phyloP scores from a whole-genome alignment of 2,329 filamentous ascomycete species.

The Curvularia hawaiiensis region DNA sequence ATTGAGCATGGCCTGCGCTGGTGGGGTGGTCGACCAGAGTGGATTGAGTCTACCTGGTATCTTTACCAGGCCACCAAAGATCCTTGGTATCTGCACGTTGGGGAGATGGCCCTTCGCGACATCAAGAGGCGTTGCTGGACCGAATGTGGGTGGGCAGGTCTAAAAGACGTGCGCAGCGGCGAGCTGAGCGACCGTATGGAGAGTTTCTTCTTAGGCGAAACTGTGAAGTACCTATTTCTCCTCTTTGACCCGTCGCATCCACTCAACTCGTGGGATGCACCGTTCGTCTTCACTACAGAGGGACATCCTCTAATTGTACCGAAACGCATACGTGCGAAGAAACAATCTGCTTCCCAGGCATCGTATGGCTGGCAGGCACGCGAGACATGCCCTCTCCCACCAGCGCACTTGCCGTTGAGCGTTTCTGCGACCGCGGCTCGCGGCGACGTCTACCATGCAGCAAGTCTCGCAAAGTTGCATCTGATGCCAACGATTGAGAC shows the following conservation, averaged over 20 bases:
- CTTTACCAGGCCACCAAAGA: slow-evolving; percentile 93
- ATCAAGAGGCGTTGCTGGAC: slow-evolving; percentile 89
- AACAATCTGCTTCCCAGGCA: slow-evolving; percentile 3
- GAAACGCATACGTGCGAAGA: slow-evolving; percentile 37
- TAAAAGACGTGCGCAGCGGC: slow-evolving; percentile 66
- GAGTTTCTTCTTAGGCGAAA: slow-evolving; percentile 97
- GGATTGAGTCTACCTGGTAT: slow-evolving; percentile 96
- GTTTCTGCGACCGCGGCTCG: slow-evolving; percentile 81
- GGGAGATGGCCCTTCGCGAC: slow-evolving; percentile 92
- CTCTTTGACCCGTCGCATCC: slow-evolving; percentile 87
- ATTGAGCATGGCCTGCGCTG: slow-evolving; percentile 88
- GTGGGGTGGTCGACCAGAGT: slow-evolving; percentile 96
- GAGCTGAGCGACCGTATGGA: slow-evolving; percentile 96
- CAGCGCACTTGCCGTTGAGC: slow-evolving; percentile 65
- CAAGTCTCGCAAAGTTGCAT: slow-evolving; percentile 81
- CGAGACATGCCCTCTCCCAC: slow-evolving; percentile 70
- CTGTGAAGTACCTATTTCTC: slow-evolving; percentile 92
- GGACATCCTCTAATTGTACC: slow-evolving; percentile 92
- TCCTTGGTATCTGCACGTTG: slow-evolving; percentile 94
- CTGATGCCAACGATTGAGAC: slow-evolving; percentile 66
- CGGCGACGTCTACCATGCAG: slow-evolving; percentile 84
- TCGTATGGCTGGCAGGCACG: slow-evolving; percentile 32
- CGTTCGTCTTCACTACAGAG: slow-evolving; percentile 95
- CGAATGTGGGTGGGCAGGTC: slow-evolving; percentile 88
- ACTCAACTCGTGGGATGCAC: slow-evolving; percentile 81